Evolutionary conservation across 495 filamentous ascomycete genomes (phyloP), one percentile per base, ranked within the genome.

Genomic region (Podospora tetraspora): DNA sequence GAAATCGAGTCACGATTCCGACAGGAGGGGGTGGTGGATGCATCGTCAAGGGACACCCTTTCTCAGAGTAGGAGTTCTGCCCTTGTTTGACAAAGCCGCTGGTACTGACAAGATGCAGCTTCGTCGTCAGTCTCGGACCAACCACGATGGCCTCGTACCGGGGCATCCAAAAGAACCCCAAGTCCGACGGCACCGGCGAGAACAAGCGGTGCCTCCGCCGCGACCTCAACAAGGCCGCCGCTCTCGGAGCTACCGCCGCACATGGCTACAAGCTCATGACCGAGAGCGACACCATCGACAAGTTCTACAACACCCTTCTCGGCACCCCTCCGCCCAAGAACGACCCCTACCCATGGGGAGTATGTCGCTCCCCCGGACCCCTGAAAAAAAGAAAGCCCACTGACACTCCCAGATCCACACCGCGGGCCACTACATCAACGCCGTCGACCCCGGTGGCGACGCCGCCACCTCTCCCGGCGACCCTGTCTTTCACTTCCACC

Each of bases 401-500:
- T 77, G 76, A 62, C 77, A 80, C 10, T 6, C 75, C 9, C 32
- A 63, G 30, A 79, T 90, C 22, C 89, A 88, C 75, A 83, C 81
- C 22, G 86, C 80, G 22, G 88, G 87, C n/a, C 89, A 92, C 70
- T 87, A 85, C 75, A 76, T 83, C 52, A 83, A 85, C 70, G 88
- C 81, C 24, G 87, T 85, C 27, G 87, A 89, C 83, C 74, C 85
- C 0, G 84, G 82, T 1, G 66, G 69, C 13, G 89, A 90, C 76
- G 71, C 86, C 34, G 88, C 78, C 66, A 79, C 76, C 11, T 86
- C 82, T 8, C 85, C 88, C 7, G 86, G 87, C 21, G 89, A 91
- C 63, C 88, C 89, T 3, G 82, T 78, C n/a, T 92, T 92, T 78
- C 91, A 79, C 74, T 80, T 88, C 25, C 89, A 91, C 75, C 89